Evolutionary conservation across 768 basidiomycete genomes (phyloP).

Genomic region (Hericium erinaceus): DNA sequence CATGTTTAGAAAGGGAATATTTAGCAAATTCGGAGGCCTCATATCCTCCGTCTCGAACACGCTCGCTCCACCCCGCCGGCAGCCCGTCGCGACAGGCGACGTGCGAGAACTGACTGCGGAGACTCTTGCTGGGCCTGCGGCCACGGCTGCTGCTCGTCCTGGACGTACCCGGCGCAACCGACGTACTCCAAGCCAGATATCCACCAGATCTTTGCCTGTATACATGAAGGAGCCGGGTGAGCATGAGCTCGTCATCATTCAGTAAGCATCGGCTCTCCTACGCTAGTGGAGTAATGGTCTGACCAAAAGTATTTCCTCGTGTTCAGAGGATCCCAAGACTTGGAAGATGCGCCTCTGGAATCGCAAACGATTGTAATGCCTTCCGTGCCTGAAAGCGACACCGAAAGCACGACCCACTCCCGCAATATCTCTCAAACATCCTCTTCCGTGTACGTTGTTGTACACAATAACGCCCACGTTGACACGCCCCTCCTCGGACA

Average conservation of each 20-base stretch:
- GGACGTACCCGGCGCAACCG: conserved; percentile 31
- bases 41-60: neutral
- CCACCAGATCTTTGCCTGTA: conserved; percentile 64
- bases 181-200: conserved; percentile 73
- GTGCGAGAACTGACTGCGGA: conserved; percentile 13
- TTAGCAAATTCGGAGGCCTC: neutral
- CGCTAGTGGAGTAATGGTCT: neutral
- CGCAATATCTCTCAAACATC: conserved; percentile 4
- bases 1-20: neutral
- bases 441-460: conserved; percentile 7
- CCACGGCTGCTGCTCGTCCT: conserved; percentile 1
- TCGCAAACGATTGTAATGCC: conserved; percentile 29
- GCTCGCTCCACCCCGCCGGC: neutral
- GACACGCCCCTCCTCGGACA: conserved; percentile 11
- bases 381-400: conserved; percentile 17
- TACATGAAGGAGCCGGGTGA: conserved; percentile 85
- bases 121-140: conserved; percentile 8
- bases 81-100: neutral
- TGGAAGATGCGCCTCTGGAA: conserved; percentile 44
- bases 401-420: conserved; percentile 11
- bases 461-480: conserved; percentile 8
- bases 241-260: conserved; percentile 62
- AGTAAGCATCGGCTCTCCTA: conserved; percentile 22
- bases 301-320: neutral
- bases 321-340: conserved; percentile 41